These are phyloP conservation scores for Spiraea crenata DNA, from an alignment of 331 rosid species.

Conservation along the genomic window DNA sequence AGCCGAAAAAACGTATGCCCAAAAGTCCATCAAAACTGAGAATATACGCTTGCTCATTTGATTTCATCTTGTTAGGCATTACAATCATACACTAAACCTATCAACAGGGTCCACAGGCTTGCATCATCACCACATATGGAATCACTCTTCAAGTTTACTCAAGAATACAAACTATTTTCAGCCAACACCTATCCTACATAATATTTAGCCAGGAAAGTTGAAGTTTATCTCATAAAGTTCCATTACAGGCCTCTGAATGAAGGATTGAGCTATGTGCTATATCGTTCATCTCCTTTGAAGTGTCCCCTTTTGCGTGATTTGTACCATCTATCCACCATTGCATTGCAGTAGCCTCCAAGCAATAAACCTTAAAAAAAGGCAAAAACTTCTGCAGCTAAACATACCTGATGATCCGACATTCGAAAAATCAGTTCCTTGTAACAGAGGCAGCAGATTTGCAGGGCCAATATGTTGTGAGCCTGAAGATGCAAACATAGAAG, in stretches of 20 bases:
- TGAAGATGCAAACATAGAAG: constrained; percentile 1
- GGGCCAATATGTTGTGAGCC: constrained; percentile 5
- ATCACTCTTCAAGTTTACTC: neutral
- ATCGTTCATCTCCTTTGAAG: neutral
- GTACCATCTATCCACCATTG: neutral
- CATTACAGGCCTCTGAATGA: neutral
- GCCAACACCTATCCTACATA: too few species aligned
- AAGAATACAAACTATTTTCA: neutral
- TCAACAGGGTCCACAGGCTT: neutral
- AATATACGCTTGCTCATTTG: neutral
- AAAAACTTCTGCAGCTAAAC: neutral
- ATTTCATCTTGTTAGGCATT: neutral
- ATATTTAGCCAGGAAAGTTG: too few species aligned
- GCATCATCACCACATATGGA: neutral
- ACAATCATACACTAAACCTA: neutral
- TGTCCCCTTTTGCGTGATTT: neutral
- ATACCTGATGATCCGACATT: neutral
- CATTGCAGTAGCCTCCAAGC: neutral
- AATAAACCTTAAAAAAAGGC: neutral
- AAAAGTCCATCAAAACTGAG: neutral
- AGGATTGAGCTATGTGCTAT: neutral
- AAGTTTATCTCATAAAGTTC: too few species aligned
- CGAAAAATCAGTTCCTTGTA: neutral
- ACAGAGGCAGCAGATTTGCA: neutral
- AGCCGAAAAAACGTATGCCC: too few species aligned